These are phyloP conservation scores for Eucalyptus pumila DNA, from an alignment of 345 rosid species.

Conservation along the genomic window DNA sequence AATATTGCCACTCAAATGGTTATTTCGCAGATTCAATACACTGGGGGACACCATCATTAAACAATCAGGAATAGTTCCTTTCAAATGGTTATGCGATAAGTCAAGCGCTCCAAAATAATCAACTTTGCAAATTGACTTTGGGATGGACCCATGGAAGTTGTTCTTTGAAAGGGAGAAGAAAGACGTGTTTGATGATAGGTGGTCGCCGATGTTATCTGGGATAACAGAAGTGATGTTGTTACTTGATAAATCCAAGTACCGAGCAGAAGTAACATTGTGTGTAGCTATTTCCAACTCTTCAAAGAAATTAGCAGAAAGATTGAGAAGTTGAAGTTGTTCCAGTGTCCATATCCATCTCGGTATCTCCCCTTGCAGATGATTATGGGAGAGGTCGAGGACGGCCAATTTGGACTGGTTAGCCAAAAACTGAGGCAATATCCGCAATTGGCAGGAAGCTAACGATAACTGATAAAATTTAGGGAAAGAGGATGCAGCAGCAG, in stretches of 20 bases:
- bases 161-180: background rate
- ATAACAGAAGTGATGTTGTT: background rate
- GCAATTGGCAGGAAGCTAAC: constrained; percentile 31
- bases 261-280: fast-evolving
- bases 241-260: background rate
- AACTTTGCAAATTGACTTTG: background rate
- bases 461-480: background rate
- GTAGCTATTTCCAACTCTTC: background rate
- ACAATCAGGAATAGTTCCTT: background rate
- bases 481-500: background rate
- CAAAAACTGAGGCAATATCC: constrained; percentile 12
- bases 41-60: background rate
- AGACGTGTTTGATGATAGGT: fast-evolving
- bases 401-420: background rate
- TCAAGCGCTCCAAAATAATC: background rate
- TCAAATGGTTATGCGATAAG: background rate
- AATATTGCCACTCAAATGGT: background rate
- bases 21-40: background rate
- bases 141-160: background rate
- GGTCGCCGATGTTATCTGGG: too few relatives aligned
- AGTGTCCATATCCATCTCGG: constrained; percentile 36
- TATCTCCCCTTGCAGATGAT: constrained; percentile 15
- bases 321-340: fast-evolving
- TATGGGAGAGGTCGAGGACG: constrained; percentile 26
- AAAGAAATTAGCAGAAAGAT: constrained; percentile 3